Evolutionary conservation across 805 yeast species (phyloP).

Genomic region (Lachancea fermentati): DNA sequence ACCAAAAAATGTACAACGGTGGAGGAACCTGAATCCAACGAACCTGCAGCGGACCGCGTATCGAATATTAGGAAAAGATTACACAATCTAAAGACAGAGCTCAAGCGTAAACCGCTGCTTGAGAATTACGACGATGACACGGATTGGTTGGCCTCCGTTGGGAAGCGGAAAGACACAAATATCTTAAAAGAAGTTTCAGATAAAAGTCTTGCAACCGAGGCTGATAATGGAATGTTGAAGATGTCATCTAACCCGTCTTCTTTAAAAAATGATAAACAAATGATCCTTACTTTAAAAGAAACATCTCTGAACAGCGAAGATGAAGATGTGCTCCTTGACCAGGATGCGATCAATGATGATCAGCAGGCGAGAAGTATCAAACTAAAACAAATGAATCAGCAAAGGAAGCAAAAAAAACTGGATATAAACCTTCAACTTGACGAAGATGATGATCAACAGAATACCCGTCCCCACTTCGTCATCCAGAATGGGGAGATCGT

Average conservation of each 20-base stretch:
- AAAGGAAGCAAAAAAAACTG: slow-evolving; percentile 29
- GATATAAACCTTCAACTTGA: no score
- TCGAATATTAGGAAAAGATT: slow-evolving; percentile 9
- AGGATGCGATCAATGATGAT: slow-evolving; percentile 22
- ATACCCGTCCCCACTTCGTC: background rate
- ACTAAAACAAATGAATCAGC: slow-evolving; percentile 29
- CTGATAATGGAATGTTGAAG: slow-evolving; percentile 32
- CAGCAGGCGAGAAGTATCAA: slow-evolving; percentile 30
- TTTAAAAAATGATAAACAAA: slow-evolving; percentile 37
- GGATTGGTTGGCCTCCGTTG: slow-evolving; percentile 24
- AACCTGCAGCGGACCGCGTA: background rate
- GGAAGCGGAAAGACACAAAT: slow-evolving; percentile 11
- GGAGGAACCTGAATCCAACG: no score
- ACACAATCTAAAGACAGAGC: slow-evolving; percentile 16
- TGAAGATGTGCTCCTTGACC: slow-evolving; percentile 26
- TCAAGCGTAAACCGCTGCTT: slow-evolving; percentile 21
- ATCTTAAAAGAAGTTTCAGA: slow-evolving; percentile 6
- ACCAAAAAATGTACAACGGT: no score
- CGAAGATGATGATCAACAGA: slow-evolving; percentile 12
- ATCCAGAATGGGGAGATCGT: background rate
- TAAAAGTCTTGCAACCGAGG: slow-evolving; percentile 5
- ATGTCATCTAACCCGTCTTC: slow-evolving; percentile 46
- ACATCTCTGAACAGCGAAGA: slow-evolving; percentile 30
- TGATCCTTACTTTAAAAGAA: slow-evolving; percentile 52
- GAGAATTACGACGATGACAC: slow-evolving; percentile 8